phyloP scores from a whole-genome alignment of 306 rosid species.

The Quercus suber region DNA sequence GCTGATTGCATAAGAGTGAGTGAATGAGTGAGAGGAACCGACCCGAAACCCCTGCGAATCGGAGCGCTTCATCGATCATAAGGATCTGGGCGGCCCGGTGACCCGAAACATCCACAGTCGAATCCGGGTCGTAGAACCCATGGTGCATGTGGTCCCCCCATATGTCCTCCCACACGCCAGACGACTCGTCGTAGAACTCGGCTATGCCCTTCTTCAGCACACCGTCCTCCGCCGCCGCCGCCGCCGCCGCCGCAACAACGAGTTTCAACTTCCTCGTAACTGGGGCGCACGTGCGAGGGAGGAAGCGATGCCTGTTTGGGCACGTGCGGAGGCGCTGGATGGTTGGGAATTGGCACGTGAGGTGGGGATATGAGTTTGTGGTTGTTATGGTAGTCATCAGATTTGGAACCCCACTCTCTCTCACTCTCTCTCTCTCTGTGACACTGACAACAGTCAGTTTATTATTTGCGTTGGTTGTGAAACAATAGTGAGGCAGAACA shows the following conservation, averaged over 20 bases:
- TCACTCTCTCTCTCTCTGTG: too few relatives aligned
- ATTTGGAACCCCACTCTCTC: too few relatives aligned
- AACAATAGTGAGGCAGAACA: too few relatives aligned
- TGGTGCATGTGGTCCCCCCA: conserved; percentile 99
- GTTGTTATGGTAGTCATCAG: too few relatives aligned
- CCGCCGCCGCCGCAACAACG: background rate
- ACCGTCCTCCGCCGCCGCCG: background rate
- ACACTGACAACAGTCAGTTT: too few relatives aligned
- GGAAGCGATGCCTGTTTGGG: background rate
- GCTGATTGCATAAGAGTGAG: too few relatives aligned
- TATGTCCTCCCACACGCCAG: conserved; percentile 69
- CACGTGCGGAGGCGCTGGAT: background rate
- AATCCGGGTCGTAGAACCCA: conserved; percentile 62
- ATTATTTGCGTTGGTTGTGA: too few relatives aligned
- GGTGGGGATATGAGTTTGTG: too few relatives aligned
- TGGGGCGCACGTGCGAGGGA: background rate
- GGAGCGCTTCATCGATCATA: conserved; percentile 77
- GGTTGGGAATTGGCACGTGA: background rate
- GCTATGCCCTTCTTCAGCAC: conserved; percentile 66
- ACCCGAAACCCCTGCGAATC: conserved; percentile 51
- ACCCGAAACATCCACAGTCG: conserved; percentile 50
- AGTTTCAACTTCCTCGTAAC: background rate
- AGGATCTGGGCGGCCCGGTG: conserved; percentile 85
- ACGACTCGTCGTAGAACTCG: conserved; percentile 85
- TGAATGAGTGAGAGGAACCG: background rate